phyloP scores from a whole-genome alignment of 805 yeast genomes.

The Lachancea lanzarotensis region DNA sequence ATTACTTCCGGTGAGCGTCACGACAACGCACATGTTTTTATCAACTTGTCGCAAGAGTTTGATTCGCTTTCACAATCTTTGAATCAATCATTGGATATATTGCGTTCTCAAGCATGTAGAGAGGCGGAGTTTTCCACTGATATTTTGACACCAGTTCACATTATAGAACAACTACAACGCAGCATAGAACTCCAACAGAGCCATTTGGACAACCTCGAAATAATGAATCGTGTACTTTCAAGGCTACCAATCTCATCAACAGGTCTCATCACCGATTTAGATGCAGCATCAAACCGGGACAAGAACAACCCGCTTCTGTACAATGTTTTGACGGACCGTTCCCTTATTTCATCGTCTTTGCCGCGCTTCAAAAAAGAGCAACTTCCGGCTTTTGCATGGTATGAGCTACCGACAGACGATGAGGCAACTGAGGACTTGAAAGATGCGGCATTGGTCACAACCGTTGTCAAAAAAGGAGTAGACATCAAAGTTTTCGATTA shows the following conservation, averaged over 20 bases:
- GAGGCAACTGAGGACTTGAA: slow-evolving; percentile 5
- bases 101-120: slow-evolving; percentile 9
- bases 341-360: slow-evolving; percentile 82
- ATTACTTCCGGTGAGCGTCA: slow-evolving; percentile 81
- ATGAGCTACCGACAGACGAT: slow-evolving; percentile 12
- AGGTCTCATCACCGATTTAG: slow-evolving; percentile 83
- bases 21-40: slow-evolving; percentile 77
- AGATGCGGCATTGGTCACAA: slow-evolving; percentile 43
- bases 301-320: slow-evolving; percentile 77
- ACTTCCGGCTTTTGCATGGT: slow-evolving; percentile 19
- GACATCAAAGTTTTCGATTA: slow-evolving; percentile 28
- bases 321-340: slow-evolving; percentile 85
- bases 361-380: slow-evolving; percentile 48
- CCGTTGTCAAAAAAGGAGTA: slow-evolving; percentile 73
- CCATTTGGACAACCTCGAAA: slow-evolving; percentile 61
- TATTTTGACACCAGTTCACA: slow-evolving; percentile 12
- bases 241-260: slow-evolving; percentile 52
- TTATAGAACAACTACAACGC: slow-evolving; percentile 14
- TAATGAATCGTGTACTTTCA: slow-evolving; percentile 52
- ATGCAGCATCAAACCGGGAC: slow-evolving; percentile 50
- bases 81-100: slow-evolving; percentile 4
- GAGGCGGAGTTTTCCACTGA: slow-evolving; percentile 7
- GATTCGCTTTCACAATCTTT: slow-evolving; percentile 10
- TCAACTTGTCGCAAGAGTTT: slow-evolving; percentile 77
- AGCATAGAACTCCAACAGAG: slow-evolving; percentile 28